Base-by-base conservation (phyloP, 2,329 filamentous ascomycete species). In the Ophiostoma sp. region DNA sequence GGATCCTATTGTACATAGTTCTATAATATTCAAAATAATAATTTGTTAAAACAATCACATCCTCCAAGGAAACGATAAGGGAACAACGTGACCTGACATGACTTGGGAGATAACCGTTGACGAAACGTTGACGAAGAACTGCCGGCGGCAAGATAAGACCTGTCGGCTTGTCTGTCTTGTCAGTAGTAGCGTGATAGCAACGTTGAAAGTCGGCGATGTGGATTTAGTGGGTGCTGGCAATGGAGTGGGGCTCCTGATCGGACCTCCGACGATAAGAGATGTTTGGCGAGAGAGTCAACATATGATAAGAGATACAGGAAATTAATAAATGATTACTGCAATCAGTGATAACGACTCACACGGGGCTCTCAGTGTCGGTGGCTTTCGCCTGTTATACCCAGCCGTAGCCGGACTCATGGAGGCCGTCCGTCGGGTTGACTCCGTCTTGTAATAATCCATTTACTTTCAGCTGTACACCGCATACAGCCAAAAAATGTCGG, bases 191-290 rank as follows among this genome's bases (percentile, higher is more conserved):
- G 55, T 31, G 22, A 57, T 1, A 25, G 50, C 50, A n/a, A 52
- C 48, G 48, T 22, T 52, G 7, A 22, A 22, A 8, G 50, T 25
- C 50, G 50, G n/a, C n/a, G 22, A 55, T 55, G 22, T 55, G 15
- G 42, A 6, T 6, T 45, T 8, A 36, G 52, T 57, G 25, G 25
- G 11, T 31, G 25, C 8, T 15, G 25, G 1, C 11, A 19, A 19
- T 12, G 2, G 8, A n/a, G 31, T 39, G 57, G 57, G 57, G 9
- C 50, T 17, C 2, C 17, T 22, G 31, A 42, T 42, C 59, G 36
- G 59, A 42, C 59, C 59, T 42, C 59, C 59, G 59, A 64, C 9
- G 59, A 64, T 64, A 64, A 64, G 59, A 42, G n/a, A 64, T 36
- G 57, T 3, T n/a, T n/a, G 57, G 9, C 57, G 22, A n/a, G 57